A percentile compares a stretch with the other conserved stretches of the same genome.
Evolutionary conservation across 179 eudicot genomes (phyloP).

Genomic region (Vitellaria paradoxa): DNA sequence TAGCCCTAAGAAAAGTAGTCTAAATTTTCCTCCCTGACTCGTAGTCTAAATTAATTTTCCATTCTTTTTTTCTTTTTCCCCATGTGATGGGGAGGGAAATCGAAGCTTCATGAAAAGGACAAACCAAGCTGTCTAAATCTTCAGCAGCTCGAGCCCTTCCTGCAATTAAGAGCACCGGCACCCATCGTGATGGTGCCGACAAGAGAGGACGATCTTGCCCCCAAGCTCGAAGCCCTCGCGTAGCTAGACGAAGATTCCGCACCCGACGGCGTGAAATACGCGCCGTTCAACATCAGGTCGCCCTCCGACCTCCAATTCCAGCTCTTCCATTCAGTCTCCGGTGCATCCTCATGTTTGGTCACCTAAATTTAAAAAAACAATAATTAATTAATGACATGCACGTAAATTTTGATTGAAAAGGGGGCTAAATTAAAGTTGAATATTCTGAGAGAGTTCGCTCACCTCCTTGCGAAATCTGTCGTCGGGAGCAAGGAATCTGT

Average conservation of each 20-base stretch:
- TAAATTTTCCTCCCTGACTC: too few species aligned
- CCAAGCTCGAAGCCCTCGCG: conserved; percentile 65
- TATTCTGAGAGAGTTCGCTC: background rate
- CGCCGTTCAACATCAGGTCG: conserved; percentile 70
- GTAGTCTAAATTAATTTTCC: too few species aligned
- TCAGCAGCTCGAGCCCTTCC: conserved; percentile 46
- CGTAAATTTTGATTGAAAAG: background rate
- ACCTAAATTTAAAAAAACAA: conserved; percentile 32
- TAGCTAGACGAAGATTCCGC: conserved; percentile 56
- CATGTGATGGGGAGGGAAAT: too few species aligned
- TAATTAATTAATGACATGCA: too few species aligned
- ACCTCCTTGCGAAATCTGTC: conserved; percentile 60
- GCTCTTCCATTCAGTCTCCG: conserved; percentile 52
- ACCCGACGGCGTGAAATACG: conserved; percentile 66
- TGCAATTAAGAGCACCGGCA: conserved; percentile 46
- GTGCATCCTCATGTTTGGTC: conserved; percentile 68
- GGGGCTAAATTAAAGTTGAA: background rate
- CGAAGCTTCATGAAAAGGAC: background rate
- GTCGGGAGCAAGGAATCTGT: conserved; percentile 66
- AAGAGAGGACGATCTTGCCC: conserved; percentile 45
- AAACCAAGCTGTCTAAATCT: background rate
- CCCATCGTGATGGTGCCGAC: conserved; percentile 42
- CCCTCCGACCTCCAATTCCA: conserved; percentile 93
- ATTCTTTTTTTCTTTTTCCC: too few species aligned
- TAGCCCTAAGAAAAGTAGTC: background rate